Conservation (phyloP, 352 stramenopile genomes). For the Globisporangium takayamanum region DNA sequence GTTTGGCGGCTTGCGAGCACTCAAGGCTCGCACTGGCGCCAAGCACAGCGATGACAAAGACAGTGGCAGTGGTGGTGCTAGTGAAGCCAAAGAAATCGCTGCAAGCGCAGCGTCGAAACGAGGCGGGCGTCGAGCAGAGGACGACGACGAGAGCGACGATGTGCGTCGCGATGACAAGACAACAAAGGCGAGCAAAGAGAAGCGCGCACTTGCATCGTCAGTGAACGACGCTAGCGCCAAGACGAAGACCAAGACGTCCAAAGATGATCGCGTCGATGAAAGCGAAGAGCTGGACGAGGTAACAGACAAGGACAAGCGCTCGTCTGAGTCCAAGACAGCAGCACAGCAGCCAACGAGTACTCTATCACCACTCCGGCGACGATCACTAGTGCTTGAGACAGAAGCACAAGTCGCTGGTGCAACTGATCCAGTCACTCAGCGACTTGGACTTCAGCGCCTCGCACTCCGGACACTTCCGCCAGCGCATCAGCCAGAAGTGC, state of each 20-base stretch:
- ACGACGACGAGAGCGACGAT: not conserved
- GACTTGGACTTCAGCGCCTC: too few relatives aligned
- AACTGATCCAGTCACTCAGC: constrained; percentile 16
- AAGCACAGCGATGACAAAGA: not conserved
- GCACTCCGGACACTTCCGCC: constrained; percentile 16
- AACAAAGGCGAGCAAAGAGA: not conserved
- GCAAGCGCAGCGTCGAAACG: not conserved
- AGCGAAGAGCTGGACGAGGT: constrained; percentile 1
- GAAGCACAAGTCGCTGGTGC: not conserved
- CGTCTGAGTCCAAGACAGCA: too few relatives aligned
- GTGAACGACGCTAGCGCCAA: not conserved
- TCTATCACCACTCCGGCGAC: constrained; percentile 1
- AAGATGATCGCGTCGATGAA: not conserved
- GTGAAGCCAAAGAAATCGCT: not conserved
- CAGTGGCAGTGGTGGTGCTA: not conserved
- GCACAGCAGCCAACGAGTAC: not conserved
- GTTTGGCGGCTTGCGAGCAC: not conserved
- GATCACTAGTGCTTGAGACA: not conserved
- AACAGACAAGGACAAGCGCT: not conserved
- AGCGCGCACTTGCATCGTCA: not conserved
- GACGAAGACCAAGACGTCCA: not conserved
- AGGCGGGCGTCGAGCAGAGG: not conserved
- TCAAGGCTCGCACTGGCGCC: not conserved
- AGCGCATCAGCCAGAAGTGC: constrained; percentile 52
- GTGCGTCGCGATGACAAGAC: not conserved